Conservation (phyloP, 2,329 filamentous ascomycete species). For the Microascus cirrosus region DNA sequence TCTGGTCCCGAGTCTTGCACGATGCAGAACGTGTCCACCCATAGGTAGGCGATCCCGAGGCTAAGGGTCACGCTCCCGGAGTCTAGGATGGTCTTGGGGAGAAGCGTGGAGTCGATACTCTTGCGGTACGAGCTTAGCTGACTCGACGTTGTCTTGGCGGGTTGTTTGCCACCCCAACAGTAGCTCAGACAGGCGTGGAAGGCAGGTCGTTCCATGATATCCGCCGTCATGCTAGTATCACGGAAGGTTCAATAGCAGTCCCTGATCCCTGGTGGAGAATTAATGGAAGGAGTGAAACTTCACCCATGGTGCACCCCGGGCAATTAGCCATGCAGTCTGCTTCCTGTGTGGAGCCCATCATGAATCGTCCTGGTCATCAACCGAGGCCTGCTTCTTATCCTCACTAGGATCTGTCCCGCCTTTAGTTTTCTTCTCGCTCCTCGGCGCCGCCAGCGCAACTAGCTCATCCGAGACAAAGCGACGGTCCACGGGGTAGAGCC, state of each 20-base stretch:
- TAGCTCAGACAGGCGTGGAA: slow-evolving; percentile 10
- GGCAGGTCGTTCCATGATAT: neutral
- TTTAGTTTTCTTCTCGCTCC: too few species aligned
- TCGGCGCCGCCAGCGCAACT: too few species aligned
- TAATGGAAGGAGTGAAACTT: neutral
- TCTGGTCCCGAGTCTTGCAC: slow-evolving; percentile 7
- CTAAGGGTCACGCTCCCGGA: neutral
- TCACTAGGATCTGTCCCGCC: too few species aligned
- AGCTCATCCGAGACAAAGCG: too few species aligned
- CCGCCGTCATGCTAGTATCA: neutral
- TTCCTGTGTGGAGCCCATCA: neutral
- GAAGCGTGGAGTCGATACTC: neutral
- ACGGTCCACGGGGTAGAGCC: too few species aligned
- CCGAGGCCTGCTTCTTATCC: neutral
- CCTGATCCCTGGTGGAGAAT: neutral
- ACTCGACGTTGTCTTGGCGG: neutral
- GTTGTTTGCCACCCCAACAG: slow-evolving; percentile 8
- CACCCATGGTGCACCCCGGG: neutral
- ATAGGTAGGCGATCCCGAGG: slow-evolving; percentile 7
- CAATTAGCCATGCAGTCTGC: neutral
- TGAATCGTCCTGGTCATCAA: neutral
- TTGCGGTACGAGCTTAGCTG: neutral
- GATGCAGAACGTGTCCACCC: slow-evolving; percentile 11
- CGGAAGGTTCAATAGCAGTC: neutral
- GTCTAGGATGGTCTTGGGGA: slow-evolving; percentile 2